These are phyloP conservation scores for Yamadazyma philogaea DNA, from an alignment of 805 yeast species.

Conservation along the genomic window DNA sequence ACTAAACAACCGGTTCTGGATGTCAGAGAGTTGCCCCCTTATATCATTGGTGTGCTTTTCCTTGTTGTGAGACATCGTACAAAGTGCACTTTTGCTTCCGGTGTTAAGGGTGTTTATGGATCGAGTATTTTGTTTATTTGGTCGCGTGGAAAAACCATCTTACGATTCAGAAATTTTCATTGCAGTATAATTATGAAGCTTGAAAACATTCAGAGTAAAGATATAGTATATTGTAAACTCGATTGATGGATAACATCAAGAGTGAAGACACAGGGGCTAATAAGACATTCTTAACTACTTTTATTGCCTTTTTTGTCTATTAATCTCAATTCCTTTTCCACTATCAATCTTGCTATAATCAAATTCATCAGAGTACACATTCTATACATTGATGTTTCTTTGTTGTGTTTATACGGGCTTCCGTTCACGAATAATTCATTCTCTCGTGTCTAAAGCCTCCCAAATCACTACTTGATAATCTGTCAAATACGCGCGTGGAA, in stretches of 20 bases:
- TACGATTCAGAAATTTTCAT: neutral
- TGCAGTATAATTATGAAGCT: neutral
- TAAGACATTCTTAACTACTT: too few relatives aligned
- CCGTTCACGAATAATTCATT: too few relatives aligned
- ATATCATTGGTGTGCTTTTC: constrained; percentile 23
- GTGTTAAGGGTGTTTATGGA: neutral
- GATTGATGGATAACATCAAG: too few relatives aligned
- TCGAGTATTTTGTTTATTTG: constrained; percentile 1
- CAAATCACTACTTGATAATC: neutral
- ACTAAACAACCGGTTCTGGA: constrained; percentile 33
- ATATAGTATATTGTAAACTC: too few relatives aligned
- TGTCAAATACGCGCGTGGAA: neutral
- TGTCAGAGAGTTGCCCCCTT: constrained; percentile 38
- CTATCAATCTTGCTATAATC: too few relatives aligned
- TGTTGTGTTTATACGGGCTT: too few relatives aligned
- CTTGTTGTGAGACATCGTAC: constrained; percentile 11
- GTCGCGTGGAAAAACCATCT: constrained; percentile 3
- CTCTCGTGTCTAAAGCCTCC: neutral
- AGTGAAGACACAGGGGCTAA: too few relatives aligned
- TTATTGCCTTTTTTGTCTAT: too few relatives aligned
- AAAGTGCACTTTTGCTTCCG: neutral
- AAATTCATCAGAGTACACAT: too few relatives aligned
- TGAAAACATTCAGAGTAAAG: neutral
- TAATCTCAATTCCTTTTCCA: too few relatives aligned
- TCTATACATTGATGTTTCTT: too few relatives aligned